These are phyloP conservation scores for Penicillium herquei DNA, from an alignment of 495 filamentous ascomycete species.

Conservation along the genomic window DNA sequence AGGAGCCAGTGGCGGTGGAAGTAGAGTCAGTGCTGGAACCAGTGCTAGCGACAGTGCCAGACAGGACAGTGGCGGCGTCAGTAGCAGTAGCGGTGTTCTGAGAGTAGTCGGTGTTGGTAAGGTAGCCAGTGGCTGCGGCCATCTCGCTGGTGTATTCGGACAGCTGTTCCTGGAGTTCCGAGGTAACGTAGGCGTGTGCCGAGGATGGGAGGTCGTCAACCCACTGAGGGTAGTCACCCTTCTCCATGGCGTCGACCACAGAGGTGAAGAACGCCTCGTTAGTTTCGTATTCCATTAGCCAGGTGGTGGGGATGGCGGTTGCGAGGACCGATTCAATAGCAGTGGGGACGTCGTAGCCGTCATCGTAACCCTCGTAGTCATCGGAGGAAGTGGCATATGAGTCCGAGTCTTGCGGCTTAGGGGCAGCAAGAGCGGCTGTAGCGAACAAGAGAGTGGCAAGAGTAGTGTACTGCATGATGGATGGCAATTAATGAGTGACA, in stretches of 20 bases:
- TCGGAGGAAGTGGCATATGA: neutral
- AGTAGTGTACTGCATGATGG: constrained; percentile 27
- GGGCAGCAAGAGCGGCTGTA: constrained; percentile 17
- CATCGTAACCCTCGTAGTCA: neutral
- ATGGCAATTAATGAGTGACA: neutral
- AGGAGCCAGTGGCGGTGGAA: constrained; percentile 6
- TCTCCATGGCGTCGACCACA: constrained; percentile 10
- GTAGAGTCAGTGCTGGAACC: constrained; percentile 3
- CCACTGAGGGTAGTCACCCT: constrained; percentile 21
- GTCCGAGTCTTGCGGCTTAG: constrained; percentile 10
- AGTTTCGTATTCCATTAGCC: constrained; percentile 9
- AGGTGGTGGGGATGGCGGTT: constrained; percentile 20
- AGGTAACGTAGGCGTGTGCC: constrained; percentile 17
- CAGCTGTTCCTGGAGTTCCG: constrained; percentile 13
- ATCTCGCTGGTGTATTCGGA: constrained; percentile 6
- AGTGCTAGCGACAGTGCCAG: constrained; percentile 1
- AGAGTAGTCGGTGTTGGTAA: neutral
- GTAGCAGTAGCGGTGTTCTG: neutral
- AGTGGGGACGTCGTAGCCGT: constrained; percentile 7
- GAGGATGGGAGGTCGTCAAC: constrained; percentile 20
- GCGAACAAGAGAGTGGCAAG: constrained; percentile 19
- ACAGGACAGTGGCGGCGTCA: neutral
- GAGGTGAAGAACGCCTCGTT: constrained; percentile 11
- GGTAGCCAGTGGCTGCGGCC: neutral
- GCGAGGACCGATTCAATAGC: constrained; percentile 11